Evolutionary conservation across 106 monocot species (phyloP), one percentile per base, ranked within the genome.

Genomic region (Dendrobium chrysotoxum): DNA sequence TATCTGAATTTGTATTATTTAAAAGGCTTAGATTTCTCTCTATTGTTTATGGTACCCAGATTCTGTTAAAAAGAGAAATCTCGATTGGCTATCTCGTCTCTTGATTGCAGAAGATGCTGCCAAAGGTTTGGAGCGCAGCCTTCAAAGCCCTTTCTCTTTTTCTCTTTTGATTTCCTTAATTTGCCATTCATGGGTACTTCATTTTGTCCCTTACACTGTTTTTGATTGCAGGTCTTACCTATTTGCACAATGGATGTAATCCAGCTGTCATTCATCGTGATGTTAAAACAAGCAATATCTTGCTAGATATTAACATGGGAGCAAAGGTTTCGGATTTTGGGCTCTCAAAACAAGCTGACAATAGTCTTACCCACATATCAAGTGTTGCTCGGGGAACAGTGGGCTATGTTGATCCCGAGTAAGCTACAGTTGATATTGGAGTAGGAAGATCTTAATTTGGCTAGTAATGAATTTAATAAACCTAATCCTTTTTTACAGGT

Each of bases 311-410:
- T 40, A 80, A 85, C 45, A 90, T 90, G 90, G 85, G 85, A 76
- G 90, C 90, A 15, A 90, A 87, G 40, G 87, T 90, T 75, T 85
- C 90, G 38, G 90, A 90, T 87, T 87, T 90, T 64, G 90, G 90
- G 35, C 82, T 90, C 28, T 90, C 90, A 21, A 90, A 72, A 65
- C 82, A 82, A 82, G 80, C 81, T 40, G 81, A 73, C 9, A 84
- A 87, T 25, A 71, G 77, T 73, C n/a, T 57, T 44, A 78, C 87
- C 45, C 84, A 90, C 78, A 53, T 90, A 85, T 90, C 90, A 53
- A 90, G 87, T 21, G 72, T 87, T 75, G 86, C 81, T 61, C 82
- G 79, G 53, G 90, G 90, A 83, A 90, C 90, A 65, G 79, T 90
- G 76, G 90, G 90, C 20, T 90, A 90, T 53, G 78, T 90, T 12